Evolutionary conservation across 495 filamentous ascomycete genomes (phyloP), one percentile per base, ranked within the genome.

Genomic region (Elasticomyces elasticus): DNA sequence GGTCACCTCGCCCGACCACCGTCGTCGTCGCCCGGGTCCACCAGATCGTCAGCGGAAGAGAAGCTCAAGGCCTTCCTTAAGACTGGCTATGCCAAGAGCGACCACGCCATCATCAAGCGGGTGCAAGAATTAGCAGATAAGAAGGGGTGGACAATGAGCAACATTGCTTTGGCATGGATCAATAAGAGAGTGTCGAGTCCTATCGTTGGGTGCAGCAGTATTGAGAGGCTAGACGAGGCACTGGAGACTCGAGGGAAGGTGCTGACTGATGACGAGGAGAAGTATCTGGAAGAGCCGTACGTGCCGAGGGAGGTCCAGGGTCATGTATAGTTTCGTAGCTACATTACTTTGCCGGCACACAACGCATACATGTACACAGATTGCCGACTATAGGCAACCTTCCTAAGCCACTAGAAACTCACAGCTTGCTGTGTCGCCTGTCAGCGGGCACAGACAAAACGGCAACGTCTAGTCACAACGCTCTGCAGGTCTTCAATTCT

Each of bases 51-150:
- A n/a, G n/a, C n/a, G n/a, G n/a, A n/a, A 1, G 30, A 55, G 22
- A 58, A 57, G 22, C 67, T 63, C 19, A 52, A 27, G 19, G 67
- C 68, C 5, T 49, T 27, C 17, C 59, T 65, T 25, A 60, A 55
- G 6, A 57, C 54, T 0, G 60, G 55, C 5, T 51, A 58, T 46
- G 20, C 9, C 1, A 66, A 67, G 24, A 49, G 23, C 12, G 64
- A 67, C 37, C 58, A 64, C 60, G 56, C 67, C 55, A 67, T 64
- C 28, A 59, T 69, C 17, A 53, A 56, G 53, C 58, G 68, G 1
- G 68, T 71, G 27, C 55, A 67, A 44, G 67, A 71, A 55, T 27
- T 71, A 55, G 68, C 68, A 26, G 56, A 68, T 55, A 69, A 69
- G 64, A 55, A 62, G 24, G 67, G 62, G 17, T 71, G 68, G 68